phyloP scores from a whole-genome alignment of 2,329 filamentous ascomycete species.

The Ceratocystis papillata region DNA sequence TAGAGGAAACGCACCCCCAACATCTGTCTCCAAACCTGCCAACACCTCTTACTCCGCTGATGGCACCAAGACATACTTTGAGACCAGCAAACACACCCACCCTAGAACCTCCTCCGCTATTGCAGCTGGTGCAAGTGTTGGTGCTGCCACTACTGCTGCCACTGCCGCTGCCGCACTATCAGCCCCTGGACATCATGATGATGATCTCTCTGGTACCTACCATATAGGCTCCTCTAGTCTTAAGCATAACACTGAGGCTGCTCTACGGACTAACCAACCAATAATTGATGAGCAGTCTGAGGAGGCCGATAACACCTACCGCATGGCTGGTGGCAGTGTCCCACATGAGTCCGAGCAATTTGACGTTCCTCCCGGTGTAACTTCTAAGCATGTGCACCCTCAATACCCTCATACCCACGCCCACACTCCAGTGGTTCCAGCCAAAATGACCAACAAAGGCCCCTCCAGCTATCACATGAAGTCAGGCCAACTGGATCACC shows the following conservation, averaged over 20 bases:
- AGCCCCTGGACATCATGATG: constrained; percentile 15
- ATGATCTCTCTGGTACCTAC: constrained; percentile 12
- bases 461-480: constrained; percentile 19
- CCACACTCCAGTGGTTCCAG: background rate
- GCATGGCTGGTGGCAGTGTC: constrained; percentile 17
- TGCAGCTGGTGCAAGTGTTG: constrained; percentile 7
- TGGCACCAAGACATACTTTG: constrained; percentile 19
- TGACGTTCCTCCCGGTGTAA: constrained; percentile 14
- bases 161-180: constrained; percentile 11
- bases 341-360: constrained; percentile 10
- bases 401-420: background rate
- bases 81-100: background rate
- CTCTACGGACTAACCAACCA: constrained; percentile 9
- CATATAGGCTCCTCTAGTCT: constrained; percentile 6
- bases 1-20: background rate
- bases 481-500: constrained; percentile 15
- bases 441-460: background rate
- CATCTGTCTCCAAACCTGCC: background rate
- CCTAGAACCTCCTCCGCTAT: background rate
- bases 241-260: constrained; percentile 17
- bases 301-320: constrained; percentile 12
- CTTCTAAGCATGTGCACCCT: constrained; percentile 13
- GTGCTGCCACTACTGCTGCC: background rate
- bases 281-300: background rate
- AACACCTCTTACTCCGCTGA: constrained; percentile 3